Base-by-base conservation (phyloP, 306 rosid genomes). In the Geum urbanum region DNA sequence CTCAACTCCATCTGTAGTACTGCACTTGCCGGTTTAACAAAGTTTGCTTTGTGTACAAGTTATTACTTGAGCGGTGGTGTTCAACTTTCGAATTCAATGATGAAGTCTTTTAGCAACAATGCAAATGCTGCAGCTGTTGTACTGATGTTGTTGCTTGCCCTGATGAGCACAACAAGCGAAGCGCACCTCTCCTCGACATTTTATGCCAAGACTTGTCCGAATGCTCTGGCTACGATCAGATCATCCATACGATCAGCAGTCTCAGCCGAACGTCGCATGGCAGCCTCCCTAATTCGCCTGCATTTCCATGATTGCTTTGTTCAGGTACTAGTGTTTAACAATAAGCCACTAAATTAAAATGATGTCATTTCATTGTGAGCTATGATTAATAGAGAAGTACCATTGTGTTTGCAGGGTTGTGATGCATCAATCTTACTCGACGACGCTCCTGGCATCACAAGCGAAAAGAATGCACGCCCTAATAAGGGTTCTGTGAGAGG, bases 301-400 rank as follows among this genome's bases (percentile, higher is more conserved):
- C 84, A 83, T 61, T 88, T 83, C 48, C 86, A 83, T 4, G 86
- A 83, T 24, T 84, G 85, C 63, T 84, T 84, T 44, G 88, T 84
- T 27, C 76, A 80, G n/a, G n/a, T n/a, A n/a, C n/a, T n/a, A n/a
- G n/a, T n/a, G n/a, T n/a, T n/a, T n/a, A n/a, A n/a, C n/a, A n/a
- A n/a, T n/a, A n/a, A n/a, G n/a, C n/a, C n/a, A n/a, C n/a, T n/a
- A n/a, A n/a, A n/a, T n/a, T n/a, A n/a, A n/a, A n/a, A n/a, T n/a
- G n/a, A n/a, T n/a, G n/a, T n/a, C n/a, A n/a, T n/a, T n/a, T n/a
- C n/a, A n/a, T n/a, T n/a, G n/a, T n/a, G n/a, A n/a, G n/a, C n/a
- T n/a, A n/a, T n/a, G n/a, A n/a, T n/a, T n/a, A n/a, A n/a, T n/a
- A n/a, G n/a, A n/a, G n/a, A n/a, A n/a, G n/a, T n/a, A n/a, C n/a